Percentiles rank a stretch among this genome's conserved stretches.
Conservation (phyloP, 495 filamentous ascomycete genomes). For the Hypoxylon cercidicola region DNA sequence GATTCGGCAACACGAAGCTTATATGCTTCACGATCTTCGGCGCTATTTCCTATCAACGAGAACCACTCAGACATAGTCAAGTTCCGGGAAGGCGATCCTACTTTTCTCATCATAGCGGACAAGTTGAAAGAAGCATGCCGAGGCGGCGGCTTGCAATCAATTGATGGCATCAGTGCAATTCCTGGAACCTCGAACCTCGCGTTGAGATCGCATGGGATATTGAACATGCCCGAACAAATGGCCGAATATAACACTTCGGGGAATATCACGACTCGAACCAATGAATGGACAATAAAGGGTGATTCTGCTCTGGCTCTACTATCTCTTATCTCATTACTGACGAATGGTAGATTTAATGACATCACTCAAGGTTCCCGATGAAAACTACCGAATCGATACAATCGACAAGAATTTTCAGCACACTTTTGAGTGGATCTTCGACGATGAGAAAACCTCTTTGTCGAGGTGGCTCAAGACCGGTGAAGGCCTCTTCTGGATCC, state of each 20-base stretch:
- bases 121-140: neutral
- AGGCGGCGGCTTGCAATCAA: neutral
- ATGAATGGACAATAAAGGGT: neutral
- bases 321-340: neutral
- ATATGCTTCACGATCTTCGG: neutral
- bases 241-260: neutral
- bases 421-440: constrained; percentile 33
- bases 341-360: neutral
- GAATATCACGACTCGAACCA: neutral
- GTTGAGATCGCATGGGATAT: no score
- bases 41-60: constrained; percentile 20
- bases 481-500: constrained; percentile 22
- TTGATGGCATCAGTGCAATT: neutral
- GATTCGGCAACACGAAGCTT: constrained; percentile 18
- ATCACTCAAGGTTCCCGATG: constrained; percentile 1
- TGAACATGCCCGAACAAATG: neutral
- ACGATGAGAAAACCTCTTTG: constrained; percentile 1
- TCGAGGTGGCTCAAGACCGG: constrained; percentile 19
- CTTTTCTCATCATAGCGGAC: neutral
- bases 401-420: constrained; percentile 13
- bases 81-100: constrained; percentile 10
- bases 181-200: neutral
- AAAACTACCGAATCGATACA: neutral
- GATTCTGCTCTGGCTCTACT: neutral
- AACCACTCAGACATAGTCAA: constrained; percentile 36